phyloP scores from a whole-genome alignment of 495 filamentous ascomycete species.

The Neurospora sp. region DNA sequence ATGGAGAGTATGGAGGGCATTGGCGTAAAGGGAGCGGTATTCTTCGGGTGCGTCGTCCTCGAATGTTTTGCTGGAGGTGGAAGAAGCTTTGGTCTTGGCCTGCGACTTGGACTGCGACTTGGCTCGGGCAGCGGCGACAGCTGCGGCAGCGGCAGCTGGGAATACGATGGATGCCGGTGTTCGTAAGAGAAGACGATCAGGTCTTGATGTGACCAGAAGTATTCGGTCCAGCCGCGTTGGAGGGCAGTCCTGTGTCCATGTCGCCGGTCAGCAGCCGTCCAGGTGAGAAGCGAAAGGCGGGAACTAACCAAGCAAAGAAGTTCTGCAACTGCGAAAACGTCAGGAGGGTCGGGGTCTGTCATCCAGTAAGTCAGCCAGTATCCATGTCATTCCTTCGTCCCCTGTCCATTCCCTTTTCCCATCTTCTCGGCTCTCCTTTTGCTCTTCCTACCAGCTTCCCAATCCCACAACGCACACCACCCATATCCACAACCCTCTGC shows the following conservation, averaged over 20 bases:
- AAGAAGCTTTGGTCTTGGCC: neutral
- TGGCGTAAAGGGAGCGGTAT: conserved; percentile 37
- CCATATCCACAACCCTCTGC: neutral
- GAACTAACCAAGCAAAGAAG: conserved; percentile 34
- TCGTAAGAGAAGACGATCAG: conserved; percentile 41
- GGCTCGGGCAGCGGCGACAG: conserved; percentile 1
- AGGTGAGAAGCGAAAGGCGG: neutral
- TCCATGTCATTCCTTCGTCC: neutral
- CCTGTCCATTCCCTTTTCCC: neutral
- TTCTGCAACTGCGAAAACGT: conserved; percentile 56
- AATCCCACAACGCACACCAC: neutral
- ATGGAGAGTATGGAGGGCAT: conserved; percentile 33
- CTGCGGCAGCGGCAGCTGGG: neutral
- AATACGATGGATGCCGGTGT: conserved; percentile 2
- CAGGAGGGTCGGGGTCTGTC: conserved; percentile 44
- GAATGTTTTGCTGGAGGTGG: conserved; percentile 14
- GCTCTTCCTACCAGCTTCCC: neutral
- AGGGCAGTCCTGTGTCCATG: conserved; percentile 26
- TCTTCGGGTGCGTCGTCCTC: conserved; percentile 11
- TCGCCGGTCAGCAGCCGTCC: neutral
- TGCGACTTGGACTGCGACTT: neutral
- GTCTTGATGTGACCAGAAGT: conserved; percentile 55
- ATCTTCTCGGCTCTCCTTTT: neutral
- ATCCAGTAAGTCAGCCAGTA: neutral
- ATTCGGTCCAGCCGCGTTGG: conserved; percentile 40